A percentile compares a stretch with the other conserved stretches of the same genome.
phyloP scores from a whole-genome alignment of 306 rosid species.

The Dryas drummondii region DNA sequence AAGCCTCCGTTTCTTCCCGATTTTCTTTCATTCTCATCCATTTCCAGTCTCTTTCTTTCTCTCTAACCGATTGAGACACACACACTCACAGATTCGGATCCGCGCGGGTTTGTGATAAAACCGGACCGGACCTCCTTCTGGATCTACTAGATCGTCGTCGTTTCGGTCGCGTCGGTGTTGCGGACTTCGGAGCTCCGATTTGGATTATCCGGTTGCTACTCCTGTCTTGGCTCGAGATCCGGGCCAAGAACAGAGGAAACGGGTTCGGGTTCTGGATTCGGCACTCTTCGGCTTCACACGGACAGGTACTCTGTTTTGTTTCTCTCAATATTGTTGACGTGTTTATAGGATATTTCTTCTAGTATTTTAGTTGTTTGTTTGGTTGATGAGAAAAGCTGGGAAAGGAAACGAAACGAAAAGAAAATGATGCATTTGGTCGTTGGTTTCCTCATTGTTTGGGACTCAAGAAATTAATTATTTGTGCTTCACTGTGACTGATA shows the following conservation, averaged over 20 bases:
- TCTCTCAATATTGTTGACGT: neutral
- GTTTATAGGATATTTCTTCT: neutral
- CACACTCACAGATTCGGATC: constrained; percentile 25
- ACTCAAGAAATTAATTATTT: neutral
- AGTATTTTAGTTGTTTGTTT: constrained; percentile 6
- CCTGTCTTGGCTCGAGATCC: constrained; percentile 98
- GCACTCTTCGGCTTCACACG: constrained; percentile 7
- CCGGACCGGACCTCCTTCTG: neutral
- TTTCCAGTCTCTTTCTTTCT: constrained; percentile 21
- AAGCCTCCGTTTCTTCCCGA: constrained; percentile 6
- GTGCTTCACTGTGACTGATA: neutral
- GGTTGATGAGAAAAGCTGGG: constrained; percentile 17
- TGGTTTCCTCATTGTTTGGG: neutral
- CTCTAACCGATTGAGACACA: constrained; percentile 18
- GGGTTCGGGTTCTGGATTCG: constrained; percentile 41
- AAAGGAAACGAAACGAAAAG: too few species aligned
- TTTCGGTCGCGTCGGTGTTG: neutral
- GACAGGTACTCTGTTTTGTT: constrained; percentile 34
- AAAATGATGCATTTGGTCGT: neutral
- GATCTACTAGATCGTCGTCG: constrained; percentile 2
- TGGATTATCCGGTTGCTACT: constrained; percentile 35
- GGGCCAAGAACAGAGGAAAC: constrained; percentile 77
- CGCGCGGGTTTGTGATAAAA: constrained; percentile 3
- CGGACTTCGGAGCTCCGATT: constrained; percentile 35
- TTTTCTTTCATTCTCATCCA: constrained; percentile 58